Base-by-base conservation (phyloP, 2,329 filamentous ascomycete species). In the Aspergillus unguis region DNA sequence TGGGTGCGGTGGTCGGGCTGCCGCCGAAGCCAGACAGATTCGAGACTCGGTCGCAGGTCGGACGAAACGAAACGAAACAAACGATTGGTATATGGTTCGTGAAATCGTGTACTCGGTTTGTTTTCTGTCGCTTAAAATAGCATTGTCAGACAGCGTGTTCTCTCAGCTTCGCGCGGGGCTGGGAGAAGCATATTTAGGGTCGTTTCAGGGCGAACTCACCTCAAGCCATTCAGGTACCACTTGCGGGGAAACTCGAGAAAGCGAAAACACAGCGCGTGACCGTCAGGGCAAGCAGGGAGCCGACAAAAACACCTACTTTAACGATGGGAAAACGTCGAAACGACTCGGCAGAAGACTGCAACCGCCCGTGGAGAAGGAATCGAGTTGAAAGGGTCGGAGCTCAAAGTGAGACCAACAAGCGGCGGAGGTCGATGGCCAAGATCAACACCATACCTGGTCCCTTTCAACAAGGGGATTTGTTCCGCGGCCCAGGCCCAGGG, bases 341-440 rank as follows among this genome's bases (percentile, higher is more conserved):
- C 10, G 45, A 44, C 33, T 40, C 37, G 32, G 33, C 49, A 25
- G 38, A 38, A 31, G 29, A 52, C 44, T 31, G 55, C 43, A 58
- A 44, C 33, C 52, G 52, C 53, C 57, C 43, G 58, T 48, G 59
- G 57, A 44, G 47, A 59, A 49, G 48, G 50, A 50, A 50, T 55
- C 41, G 55, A 50, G 50, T 52, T 56, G 52, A 59, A 58, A 58
- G 55, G 45, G 60, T 60, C 56, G 58, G 55, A 63, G 59, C 60
- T 64, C 60, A 63, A 62, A 60, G 61, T 62, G 65, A 67, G 63
- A 67, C 62, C 61, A 63, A 65, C 62, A 66, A 61, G 63, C 65
- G 65, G 67, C 65, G 65, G 61, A 69, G 65, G 62, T 65, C 55
- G 59, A 61, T 64, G 61, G 61, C 59, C 58, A 60, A 61, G 60